Conservation (phyloP, 1,139 yeast genomes). For the Zhuliangozyma parablackwelliae region DNA sequence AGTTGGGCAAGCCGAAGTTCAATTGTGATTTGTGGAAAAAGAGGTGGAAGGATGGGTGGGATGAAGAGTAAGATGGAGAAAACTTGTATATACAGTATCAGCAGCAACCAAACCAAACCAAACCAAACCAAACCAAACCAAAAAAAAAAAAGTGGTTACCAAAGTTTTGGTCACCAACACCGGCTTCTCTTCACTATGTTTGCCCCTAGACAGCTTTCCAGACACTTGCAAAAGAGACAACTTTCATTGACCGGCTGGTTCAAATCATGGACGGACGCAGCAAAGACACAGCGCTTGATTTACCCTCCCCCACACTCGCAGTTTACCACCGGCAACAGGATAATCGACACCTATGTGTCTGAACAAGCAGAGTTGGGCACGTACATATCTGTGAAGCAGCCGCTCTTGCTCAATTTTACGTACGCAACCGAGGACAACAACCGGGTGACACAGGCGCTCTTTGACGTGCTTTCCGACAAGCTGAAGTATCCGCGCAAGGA, state of each 20-base stretch:
- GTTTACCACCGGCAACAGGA: conserved; percentile 37
- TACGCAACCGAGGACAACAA: conserved; percentile 63
- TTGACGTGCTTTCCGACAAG: conserved; percentile 50
- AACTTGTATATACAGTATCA: conserved; percentile 1
- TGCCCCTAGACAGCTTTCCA: conserved; percentile 1
- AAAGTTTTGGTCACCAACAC: no score
- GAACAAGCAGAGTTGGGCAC: conserved; percentile 53
- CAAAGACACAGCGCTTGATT: conserved; percentile 18
- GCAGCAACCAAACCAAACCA: no score
- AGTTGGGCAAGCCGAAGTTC: conserved; percentile 79
- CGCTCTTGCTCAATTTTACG: conserved; percentile 70
- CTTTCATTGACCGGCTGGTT: conserved; percentile 11
- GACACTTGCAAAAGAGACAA: conserved; percentile 2
- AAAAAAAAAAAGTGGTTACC: no score
- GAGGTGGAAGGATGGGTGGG: conserved; percentile 73
- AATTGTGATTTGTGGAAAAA: conserved; percentile 88
- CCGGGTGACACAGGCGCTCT: conserved; percentile 59
- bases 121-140: no score
- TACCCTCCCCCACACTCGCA: conserved; percentile 39
- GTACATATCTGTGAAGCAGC: conserved; percentile 50
- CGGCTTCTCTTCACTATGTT: not conserved
- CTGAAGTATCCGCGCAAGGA: conserved; percentile 38
- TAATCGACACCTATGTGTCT: conserved; percentile 41
- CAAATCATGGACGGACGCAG: conserved; percentile 10
- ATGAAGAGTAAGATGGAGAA: conserved; percentile 6